A percentile compares a stretch with the other conserved stretches of the same genome.
phyloP scores from a whole-genome alignment of 495 filamentous ascomycete species.

The Cenococcum geophilum region DNA sequence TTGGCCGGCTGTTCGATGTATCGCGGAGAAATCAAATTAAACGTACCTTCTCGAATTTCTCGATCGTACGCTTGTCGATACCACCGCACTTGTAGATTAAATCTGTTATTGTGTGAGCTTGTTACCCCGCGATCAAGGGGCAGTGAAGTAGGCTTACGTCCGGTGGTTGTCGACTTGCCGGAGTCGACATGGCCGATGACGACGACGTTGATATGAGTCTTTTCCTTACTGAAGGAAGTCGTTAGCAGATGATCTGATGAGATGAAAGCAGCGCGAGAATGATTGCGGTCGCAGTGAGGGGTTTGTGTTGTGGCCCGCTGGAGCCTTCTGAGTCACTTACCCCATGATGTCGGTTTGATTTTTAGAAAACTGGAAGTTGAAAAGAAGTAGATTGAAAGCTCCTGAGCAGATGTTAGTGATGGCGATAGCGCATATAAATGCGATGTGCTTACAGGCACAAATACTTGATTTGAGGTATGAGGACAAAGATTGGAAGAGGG shows the following conservation, averaged over 20 bases:
- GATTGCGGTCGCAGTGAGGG: background rate
- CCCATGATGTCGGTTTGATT: constrained; percentile 33
- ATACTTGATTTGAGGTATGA: constrained; percentile 12
- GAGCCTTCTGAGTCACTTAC: constrained; percentile 24
- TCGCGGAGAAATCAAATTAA: constrained; percentile 18
- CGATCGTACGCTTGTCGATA: constrained; percentile 99
- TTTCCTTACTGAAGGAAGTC: constrained; percentile 63
- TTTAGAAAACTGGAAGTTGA: constrained; percentile 16
- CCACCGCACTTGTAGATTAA: constrained; percentile 99
- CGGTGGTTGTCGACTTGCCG: constrained; percentile 97
- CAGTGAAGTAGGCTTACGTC: constrained; percentile 43
- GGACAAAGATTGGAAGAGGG: constrained; percentile 7
- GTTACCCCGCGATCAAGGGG: constrained; percentile 27
- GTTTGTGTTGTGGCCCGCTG: background rate
- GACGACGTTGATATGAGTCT: constrained; percentile 92
- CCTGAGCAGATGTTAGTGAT: background rate
- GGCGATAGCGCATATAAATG: background rate
- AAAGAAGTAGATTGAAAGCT: constrained; percentile 19
- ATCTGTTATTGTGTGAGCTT: constrained; percentile 49
- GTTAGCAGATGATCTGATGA: constrained; percentile 19
- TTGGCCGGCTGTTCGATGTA: background rate
- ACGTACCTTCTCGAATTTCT: constrained; percentile 99
- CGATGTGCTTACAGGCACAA: constrained; percentile 7
- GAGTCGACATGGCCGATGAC: constrained; percentile 99
- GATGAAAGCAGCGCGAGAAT: constrained; percentile 3